Conservation (phyloP, 2,329 filamentous ascomycete species). For the Alternaria triticina region DNA sequence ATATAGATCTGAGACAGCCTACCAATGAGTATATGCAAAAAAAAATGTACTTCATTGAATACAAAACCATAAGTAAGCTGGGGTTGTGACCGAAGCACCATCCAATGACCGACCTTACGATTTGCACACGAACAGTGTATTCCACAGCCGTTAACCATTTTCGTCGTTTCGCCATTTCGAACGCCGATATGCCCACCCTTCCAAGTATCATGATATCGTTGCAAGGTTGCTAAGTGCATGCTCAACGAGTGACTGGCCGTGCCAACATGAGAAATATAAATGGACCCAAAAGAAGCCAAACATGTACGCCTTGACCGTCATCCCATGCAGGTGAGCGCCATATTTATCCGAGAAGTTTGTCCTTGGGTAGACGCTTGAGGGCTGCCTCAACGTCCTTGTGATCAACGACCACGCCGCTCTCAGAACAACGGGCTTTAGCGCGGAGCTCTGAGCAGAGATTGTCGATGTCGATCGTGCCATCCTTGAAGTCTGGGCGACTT, state of each 20-base stretch:
- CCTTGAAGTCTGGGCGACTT: constrained; percentile 84
- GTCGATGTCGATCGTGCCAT: constrained; percentile 92
- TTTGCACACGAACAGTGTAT: background rate
- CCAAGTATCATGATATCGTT: background rate
- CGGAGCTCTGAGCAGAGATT: constrained; percentile 90
- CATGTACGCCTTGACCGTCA: background rate
- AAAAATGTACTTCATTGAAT: background rate
- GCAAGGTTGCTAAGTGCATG: background rate
- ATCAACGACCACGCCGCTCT: constrained; percentile 86
- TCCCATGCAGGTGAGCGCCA: constrained; percentile 4
- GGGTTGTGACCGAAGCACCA: background rate
- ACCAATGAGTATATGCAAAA: too few species aligned
- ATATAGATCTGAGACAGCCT: too few species aligned
- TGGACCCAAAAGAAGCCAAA: background rate
- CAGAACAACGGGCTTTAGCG: constrained; percentile 94
- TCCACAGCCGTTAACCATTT: background rate
- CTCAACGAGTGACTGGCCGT: constrained; percentile 9
- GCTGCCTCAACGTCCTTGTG: constrained; percentile 82
- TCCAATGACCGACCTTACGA: background rate
- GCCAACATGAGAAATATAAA: background rate
- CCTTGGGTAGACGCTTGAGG: constrained; percentile 53
- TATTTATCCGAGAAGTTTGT: constrained; percentile 16
- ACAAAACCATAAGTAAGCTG: background rate
- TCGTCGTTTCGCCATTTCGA: background rate
- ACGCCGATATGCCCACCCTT: background rate